phyloP scores from a whole-genome alignment of 164 flowering plant species.

The Euptelea pleiosperma region DNA sequence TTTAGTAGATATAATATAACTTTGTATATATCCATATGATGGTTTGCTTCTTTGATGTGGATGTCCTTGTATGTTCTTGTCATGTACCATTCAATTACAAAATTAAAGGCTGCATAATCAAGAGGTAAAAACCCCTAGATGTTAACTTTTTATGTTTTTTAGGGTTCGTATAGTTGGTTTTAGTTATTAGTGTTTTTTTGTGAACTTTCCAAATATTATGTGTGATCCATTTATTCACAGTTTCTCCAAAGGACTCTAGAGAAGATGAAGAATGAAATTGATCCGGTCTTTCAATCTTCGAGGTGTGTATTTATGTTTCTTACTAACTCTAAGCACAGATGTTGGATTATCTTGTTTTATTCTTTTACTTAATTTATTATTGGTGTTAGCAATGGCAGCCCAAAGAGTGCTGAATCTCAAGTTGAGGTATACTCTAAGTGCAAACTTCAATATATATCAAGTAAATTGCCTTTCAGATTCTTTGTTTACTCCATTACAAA shows the following conservation, averaged over 20 bases:
- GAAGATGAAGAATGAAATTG: slow-evolving; percentile 27
- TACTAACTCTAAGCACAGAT: too few relatives aligned
- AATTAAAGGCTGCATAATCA: slow-evolving; percentile 44
- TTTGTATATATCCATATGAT: too few relatives aligned
- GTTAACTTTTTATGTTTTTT: neutral
- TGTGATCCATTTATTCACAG: slow-evolving; percentile 15
- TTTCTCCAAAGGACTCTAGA: slow-evolving; percentile 32
- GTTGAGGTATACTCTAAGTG: slow-evolving; percentile 47
- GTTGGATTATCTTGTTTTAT: neutral
- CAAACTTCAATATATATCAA: too few relatives aligned
- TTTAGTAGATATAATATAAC: too few relatives aligned
- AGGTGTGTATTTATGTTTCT: slow-evolving; percentile 19
- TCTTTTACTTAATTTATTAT: neutral
- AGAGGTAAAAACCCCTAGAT: slow-evolving; percentile 30
- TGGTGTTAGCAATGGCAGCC: slow-evolving; percentile 16
- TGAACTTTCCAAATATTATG: neutral
- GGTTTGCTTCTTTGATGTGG: neutral
- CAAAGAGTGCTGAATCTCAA: slow-evolving; percentile 28
- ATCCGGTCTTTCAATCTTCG: slow-evolving; percentile 13
- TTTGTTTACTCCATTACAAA: neutral
- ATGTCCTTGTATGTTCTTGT: neutral
- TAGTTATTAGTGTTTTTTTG: neutral
- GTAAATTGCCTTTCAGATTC: too few relatives aligned
- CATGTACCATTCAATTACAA: slow-evolving; percentile 1
- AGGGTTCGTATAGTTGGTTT: neutral